Conservation (phyloP, 108 stramenopile species). For the Bacterosira constricta region DNA sequence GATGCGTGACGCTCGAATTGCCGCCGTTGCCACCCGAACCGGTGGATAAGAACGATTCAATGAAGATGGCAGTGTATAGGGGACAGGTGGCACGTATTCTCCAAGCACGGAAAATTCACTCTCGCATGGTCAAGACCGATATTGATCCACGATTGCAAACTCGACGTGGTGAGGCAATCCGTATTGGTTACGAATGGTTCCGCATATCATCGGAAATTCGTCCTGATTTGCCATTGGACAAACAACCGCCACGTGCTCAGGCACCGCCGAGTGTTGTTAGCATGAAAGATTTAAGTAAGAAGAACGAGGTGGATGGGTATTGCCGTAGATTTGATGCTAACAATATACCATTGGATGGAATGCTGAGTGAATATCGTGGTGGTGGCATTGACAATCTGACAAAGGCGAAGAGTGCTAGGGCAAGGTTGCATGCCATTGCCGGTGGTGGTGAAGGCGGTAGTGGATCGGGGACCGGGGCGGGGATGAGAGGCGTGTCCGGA, state of each 20-base stretch:
- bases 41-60: neutral
- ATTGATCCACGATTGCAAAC: conserved; percentile 73
- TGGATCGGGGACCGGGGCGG: conserved; percentile 14
- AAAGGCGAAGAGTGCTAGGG: conserved; percentile 70
- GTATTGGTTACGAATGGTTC: conserved; percentile 82
- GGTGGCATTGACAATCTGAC: conserved; percentile 58
- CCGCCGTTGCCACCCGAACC: conserved; percentile 9
- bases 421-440: conserved; percentile 55
- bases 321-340: conserved; percentile 61
- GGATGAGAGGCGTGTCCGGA: conserved; percentile 34
- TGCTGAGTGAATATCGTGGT: conserved; percentile 34
- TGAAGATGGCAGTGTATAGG: neutral
- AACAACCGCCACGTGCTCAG: conserved; percentile 77
- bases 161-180: conserved; percentile 82
- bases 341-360: conserved; percentile 69
- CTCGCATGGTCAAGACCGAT: conserved; percentile 61
- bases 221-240: conserved; percentile 60
- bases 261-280: conserved; percentile 76
- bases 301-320: conserved; percentile 83
- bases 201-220: conserved; percentile 74
- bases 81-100: neutral
- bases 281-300: conserved; percentile 66
- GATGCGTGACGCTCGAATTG: conserved; percentile 50
- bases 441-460: conserved; percentile 11
- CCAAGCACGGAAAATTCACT: neutral